Conservation (phyloP, 1,139 yeast genomes). For the Blastobotrys raffinosifermentans region DNA sequence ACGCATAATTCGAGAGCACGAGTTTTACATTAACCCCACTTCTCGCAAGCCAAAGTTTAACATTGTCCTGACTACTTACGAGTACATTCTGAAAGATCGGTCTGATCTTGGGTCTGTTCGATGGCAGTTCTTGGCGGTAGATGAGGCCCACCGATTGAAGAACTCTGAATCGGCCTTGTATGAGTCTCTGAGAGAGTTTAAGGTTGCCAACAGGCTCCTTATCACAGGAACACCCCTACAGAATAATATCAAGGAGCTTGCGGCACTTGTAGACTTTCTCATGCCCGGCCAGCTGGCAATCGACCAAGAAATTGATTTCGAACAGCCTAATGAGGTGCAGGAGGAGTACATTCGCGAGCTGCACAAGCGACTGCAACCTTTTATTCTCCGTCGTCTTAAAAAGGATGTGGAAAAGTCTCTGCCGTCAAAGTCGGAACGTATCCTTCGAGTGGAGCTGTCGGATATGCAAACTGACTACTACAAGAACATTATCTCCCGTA, state of each 20-base stretch:
- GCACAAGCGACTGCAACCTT: constrained; percentile 82
- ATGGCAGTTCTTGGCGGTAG: constrained; percentile 98
- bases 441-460: constrained; percentile 87
- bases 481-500: constrained; percentile 84
- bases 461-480: constrained; percentile 95
- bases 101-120: constrained; percentile 70
- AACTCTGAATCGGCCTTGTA: constrained; percentile 91
- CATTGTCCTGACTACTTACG: constrained; percentile 85
- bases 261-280: constrained; percentile 88
- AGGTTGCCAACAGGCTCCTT: constrained; percentile 74
- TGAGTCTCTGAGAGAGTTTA: constrained; percentile 78
- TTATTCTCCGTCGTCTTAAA: constrained; percentile 83
- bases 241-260: constrained; percentile 89
- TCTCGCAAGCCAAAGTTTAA: constrained; percentile 75
- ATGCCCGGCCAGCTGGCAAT: constrained; percentile 92
- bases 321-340: constrained; percentile 77
- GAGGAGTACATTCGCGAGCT: constrained; percentile 82
- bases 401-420: constrained; percentile 96
- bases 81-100: constrained; percentile 86
- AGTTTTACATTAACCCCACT: constrained; percentile 54
- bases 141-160: constrained; percentile 95
- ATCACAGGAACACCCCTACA: constrained; percentile 98
- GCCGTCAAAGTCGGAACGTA: constrained; percentile 93
- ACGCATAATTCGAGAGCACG: constrained; percentile 73
- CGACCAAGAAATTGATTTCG: constrained; percentile 93